Conservation (phyloP, 1,284 basidiomycete genomes). For the Cryptococcus sp. region DNA sequence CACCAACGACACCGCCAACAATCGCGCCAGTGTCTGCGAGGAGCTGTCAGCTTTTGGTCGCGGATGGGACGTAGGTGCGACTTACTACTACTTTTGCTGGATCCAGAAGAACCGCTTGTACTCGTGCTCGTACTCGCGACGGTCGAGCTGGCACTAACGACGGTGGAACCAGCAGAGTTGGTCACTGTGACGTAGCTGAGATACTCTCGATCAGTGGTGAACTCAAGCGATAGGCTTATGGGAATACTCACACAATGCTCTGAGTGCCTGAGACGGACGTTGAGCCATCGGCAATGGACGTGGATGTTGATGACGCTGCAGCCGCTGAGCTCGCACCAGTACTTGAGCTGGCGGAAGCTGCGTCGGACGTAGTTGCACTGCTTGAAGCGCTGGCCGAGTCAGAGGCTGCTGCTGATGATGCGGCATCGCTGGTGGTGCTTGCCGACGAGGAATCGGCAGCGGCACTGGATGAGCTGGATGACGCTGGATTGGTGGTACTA, state of each 20-base stretch:
- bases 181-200: slow-evolving; percentile 32
- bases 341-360: no score
- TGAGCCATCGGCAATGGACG: slow-evolving; percentile 12
- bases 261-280: slow-evolving; percentile 19
- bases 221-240: slow-evolving; percentile 1
- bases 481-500: neutral
- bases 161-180: slow-evolving; percentile 21
- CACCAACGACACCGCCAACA: slow-evolving; percentile 52
- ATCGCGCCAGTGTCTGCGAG: slow-evolving; percentile 46
- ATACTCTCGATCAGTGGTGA: slow-evolving; percentile 1
- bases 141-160: slow-evolving; percentile 13
- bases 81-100: slow-evolving; percentile 18
- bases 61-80: neutral
- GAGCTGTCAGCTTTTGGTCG: neutral
- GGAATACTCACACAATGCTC: slow-evolving; percentile 19
- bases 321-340: no score
- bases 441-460: neutral
- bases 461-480: neutral
- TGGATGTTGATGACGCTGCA: neutral
- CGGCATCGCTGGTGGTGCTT: neutral
- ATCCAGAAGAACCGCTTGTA: slow-evolving; percentile 7
- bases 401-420: neutral
- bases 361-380: neutral
- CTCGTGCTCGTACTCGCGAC: slow-evolving; percentile 13
- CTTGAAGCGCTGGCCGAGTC: neutral